Evolutionary conservation across 805 yeast species (phyloP), one percentile per base, ranked within the genome.

Genomic region (Candida boleticola): DNA sequence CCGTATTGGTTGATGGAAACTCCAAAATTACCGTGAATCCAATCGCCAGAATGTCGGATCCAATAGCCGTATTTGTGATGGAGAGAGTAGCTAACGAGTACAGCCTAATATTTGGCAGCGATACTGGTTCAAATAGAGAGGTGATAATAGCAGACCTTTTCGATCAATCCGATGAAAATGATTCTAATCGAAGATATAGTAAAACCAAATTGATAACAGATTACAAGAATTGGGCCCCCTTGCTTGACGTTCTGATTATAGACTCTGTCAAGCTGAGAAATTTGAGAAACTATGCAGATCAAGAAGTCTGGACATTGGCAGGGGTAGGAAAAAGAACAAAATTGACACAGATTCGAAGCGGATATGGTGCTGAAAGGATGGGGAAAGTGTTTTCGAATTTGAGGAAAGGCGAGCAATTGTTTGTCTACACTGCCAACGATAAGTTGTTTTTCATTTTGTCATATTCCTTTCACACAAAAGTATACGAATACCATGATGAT

Each of bases 181-280:
- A 29, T 17, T 16, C 35, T 13, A 37, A 39, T 41, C 55, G 43
- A 40, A 39, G 47, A 5, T 63, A 53, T 36, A 60, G 60, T 19
- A 49, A 41, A 22, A 63, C 60, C 4, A 47, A 47, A 21, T 39
- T 64, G 5, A 26, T 61, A 2, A 51, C 52, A 2, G 68, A 60
- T 40, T 68, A 63, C 52, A 62, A 60, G 29, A 73, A 68, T 46
- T 76, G 81, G 80, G 63, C 79, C 0, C 80, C 80, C 0, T 39
- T 75, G 1, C 44, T 70, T 16, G 79, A 75, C 52, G 51, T 69
- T 1, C 61, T 56, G 42, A 51, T 72, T 2, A 55, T 71, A 1
- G 65, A 66, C 18, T 45, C 65, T 1, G 49, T 27, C 30, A 40
- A 33, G 7, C 45, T 57, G n/a, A 50, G 61, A 19, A 46, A 44